Evolutionary conservation across 78 protist genomes (phyloP).

Genomic region (Dictyostelium discoideum): dicty_2.7 NC_007088.5:6608001-6608500

Average conservation of each 20-base stretch:
- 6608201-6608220: too few relatives aligned
- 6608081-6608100: background rate
- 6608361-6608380: background rate
- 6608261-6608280: too few relatives aligned
- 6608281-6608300: too few relatives aligned
- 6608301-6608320: background rate
- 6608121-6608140: too few relatives aligned
- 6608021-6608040: background rate
- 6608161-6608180: too few relatives aligned
- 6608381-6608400: background rate
- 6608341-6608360: background rate
- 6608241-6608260: too few relatives aligned
- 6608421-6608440: slow-evolving; percentile 4
- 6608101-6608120: too few relatives aligned
- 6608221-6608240: too few relatives aligned
- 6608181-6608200: too few relatives aligned
- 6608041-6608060: background rate
- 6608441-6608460: background rate
- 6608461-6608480: slow-evolving; percentile 49
- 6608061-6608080: background rate
- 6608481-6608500: slow-evolving; percentile 55
- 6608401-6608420: background rate
- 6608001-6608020: background rate
- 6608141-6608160: too few relatives aligned
- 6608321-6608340: background rate